Evolutionary conservation across 2,329 filamentous ascomycete species (phyloP), one percentile per base, ranked within the genome.

Genomic region (Fusarium incarnatum): DNA sequence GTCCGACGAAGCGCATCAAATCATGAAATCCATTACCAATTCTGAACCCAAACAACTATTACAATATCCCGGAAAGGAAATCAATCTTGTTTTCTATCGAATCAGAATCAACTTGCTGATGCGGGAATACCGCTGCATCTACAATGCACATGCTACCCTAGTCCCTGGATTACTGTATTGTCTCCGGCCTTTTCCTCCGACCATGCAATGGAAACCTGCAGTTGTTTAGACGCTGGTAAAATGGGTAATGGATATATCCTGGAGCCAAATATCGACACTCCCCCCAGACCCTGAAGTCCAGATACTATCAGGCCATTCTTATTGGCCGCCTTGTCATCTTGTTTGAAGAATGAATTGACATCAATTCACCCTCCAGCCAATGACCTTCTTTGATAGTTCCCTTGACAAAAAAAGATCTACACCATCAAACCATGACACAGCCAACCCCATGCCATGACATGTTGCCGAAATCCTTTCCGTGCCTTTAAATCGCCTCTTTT

Each of bases 301-400:
- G 58, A 71, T 71, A 72, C 60, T 75, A 75, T 75, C 73, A 75
- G 60, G 68, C 25, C 53, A 32, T 37, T 20, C 60, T 56, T 30
- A 75, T 75, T 75, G 73, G 73, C 45, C 66, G 73, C 73, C 70
- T 73, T 71, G 72, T 56, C 67, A 68, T 63, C 67, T 56, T 59
- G 73, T 75, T 75, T 75, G 70, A 71, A 75, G 68, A 75, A 75
- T 75, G 63, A 75, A 75, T 75, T 75, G 73, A 61, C 73, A 75
- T 75, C 71, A 64, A 71, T 50, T 71, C 47, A 50, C 32, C 18
- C 46, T 25, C 47, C 44, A 42, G 27, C 73, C 73, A 75, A 75
- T 75, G 48, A 45, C 44, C 46, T 27, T 60, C 54, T 55, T 22
- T 47, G 30, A 42, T 56, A 47, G 22, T 42, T 52, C 60, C 53